Base-by-base conservation (phyloP, 305 asterid genomes). In the Fraxinus nigra region DNA sequence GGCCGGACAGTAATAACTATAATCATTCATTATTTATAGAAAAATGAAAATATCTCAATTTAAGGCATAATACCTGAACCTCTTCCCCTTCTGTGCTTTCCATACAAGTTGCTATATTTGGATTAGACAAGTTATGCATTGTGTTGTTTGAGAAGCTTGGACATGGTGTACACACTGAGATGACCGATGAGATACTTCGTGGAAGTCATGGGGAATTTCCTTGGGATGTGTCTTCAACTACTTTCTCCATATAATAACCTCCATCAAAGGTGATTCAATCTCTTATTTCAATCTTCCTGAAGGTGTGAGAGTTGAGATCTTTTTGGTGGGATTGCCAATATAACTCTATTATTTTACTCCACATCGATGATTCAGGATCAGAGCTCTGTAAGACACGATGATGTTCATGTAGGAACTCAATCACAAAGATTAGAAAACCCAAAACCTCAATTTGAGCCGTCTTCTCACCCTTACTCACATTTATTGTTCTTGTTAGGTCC, bases 101-200 rank as follows among this genome's bases (percentile, higher is more conserved):
- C 56, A 10, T 46, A 46, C 56, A 46, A 13, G 56, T 46, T 46
- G 56, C 56, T 3, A 46, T 46, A 16, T 46, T 46, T 46, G n/a
- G 56, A 46, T 46, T 46, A 46, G 56, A 46, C 56, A 46, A 46
- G 16, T 46, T 46, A 46, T 46, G 56, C 56, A 46, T 46, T 4
- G 51, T 30, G 10, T 82, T 82, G 38, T 76, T 84, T 18, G 83
- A 79, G 30, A n/a, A 22, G 24, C 11, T 11, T 0, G 87, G 86
- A 26, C 87, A 81, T 18, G 85, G 81, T 7, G 81, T 85, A 20
- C 81, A 76, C 16, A 77, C 33, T 85, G 84, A 74, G 88, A 85
- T 8, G 54, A 73, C 20, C 34, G 78, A 9, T 59, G 81, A 72
- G 34, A 79, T 48, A 43, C 9, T 43, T 7, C 69, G 72, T 48